These are phyloP conservation scores for Sungouiella thailandica DNA, from an alignment of 805 yeast genomes.

Conservation along the genomic window DNA sequence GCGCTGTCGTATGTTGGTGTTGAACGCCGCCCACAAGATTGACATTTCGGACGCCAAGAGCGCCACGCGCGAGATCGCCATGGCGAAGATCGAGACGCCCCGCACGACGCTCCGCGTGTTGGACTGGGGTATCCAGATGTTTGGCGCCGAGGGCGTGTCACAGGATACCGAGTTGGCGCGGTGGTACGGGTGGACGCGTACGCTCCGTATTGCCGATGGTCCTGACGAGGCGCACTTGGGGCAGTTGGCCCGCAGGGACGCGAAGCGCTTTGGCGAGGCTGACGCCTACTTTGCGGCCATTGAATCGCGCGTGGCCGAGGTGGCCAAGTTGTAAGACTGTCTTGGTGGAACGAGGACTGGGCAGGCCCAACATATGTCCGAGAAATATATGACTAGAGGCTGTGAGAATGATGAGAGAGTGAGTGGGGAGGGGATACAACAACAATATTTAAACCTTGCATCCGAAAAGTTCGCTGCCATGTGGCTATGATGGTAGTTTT, in stretches of 20 bases:
- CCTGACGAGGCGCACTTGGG: constrained; percentile 63
- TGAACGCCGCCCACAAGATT: constrained; percentile 57
- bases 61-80: constrained; percentile 54
- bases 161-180: constrained; percentile 57
- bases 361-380: too few species aligned
- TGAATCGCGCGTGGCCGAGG: constrained; percentile 14
- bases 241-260: constrained; percentile 49
- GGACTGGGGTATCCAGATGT: constrained; percentile 61
- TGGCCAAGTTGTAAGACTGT: constrained; percentile 21
- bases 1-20: constrained; percentile 48
- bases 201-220: constrained; percentile 62
- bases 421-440: too few species aligned
- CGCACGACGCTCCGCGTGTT: constrained; percentile 45
- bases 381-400: too few species aligned
- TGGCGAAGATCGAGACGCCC: constrained; percentile 62
- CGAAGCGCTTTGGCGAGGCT: constrained; percentile 31
- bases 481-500: too few species aligned
- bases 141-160: constrained; percentile 62
- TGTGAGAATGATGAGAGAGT: too few species aligned
- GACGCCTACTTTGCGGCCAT: constrained; percentile 30
- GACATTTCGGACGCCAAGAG: constrained; percentile 49
- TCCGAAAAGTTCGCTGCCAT: too few species aligned
- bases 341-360: not conserved
- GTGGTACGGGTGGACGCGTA: constrained; percentile 47
- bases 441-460: too few species aligned